Percentiles rank a stretch among this genome's conserved stretches.
Conservation (phyloP, 2,329 filamentous ascomycete species). For the Colletotrichum acutatum region DNA sequence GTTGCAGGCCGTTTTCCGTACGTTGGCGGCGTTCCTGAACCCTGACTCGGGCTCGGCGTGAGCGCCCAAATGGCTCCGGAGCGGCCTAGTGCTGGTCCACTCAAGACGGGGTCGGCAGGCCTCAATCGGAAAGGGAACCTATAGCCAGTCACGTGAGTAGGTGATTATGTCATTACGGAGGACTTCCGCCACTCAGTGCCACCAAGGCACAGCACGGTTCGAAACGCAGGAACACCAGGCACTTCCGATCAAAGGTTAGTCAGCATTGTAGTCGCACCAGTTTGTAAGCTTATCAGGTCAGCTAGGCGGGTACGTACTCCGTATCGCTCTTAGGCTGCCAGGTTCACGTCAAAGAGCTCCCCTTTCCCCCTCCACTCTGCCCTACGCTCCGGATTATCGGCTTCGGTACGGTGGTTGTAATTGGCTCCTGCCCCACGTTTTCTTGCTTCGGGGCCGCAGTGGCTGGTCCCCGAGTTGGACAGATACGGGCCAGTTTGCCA, state of each 20-base stretch:
- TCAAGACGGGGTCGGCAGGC: constrained; percentile 19
- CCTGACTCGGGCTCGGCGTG: constrained; percentile 33
- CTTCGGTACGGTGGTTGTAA: constrained; percentile 2
- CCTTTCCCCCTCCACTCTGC: constrained; percentile 7
- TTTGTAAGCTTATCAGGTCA: background rate
- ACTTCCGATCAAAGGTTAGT: background rate
- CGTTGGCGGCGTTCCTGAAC: constrained; percentile 13
- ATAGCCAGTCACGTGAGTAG: background rate
- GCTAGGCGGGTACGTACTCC: background rate
- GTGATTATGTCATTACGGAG: background rate
- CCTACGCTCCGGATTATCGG: constrained; percentile 28
- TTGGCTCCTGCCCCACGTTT: constrained; percentile 35
- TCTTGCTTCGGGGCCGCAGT: constrained; percentile 22
- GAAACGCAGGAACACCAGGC: background rate
- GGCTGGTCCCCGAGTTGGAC: constrained; percentile 19
- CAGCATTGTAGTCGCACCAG: background rate
- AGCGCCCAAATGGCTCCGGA: constrained; percentile 25
- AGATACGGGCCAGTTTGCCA: background rate
- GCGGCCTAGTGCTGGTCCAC: constrained; percentile 27
- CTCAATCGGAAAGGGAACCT: constrained; percentile 19
- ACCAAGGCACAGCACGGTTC: background rate
- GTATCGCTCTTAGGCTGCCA: background rate
- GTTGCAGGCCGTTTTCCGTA: constrained; percentile 21
- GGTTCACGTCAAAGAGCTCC: constrained; percentile 2
- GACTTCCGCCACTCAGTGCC: background rate